Percentiles rank a stretch among this genome's conserved stretches.
Evolutionary conservation across 129 eudicot species (phyloP).

Genomic region (Deinandra increscens): DNA sequence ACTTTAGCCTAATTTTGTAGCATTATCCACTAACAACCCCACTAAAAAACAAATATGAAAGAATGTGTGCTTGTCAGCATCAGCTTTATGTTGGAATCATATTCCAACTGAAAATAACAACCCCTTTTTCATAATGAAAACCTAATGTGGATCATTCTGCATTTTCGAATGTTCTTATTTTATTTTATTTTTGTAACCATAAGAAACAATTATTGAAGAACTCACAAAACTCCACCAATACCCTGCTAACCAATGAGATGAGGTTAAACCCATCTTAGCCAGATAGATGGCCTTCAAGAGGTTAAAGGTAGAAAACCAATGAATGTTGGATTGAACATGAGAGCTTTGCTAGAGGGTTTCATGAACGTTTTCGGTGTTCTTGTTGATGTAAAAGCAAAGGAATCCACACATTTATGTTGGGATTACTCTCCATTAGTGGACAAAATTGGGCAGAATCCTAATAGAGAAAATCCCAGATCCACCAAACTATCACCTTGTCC

Average conservation of each 20-base stretch:
- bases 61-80: background rate
- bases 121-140: background rate
- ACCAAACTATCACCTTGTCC: slow-evolving; percentile 13
- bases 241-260: no score
- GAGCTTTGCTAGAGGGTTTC: no score
- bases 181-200: no score
- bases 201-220: no score
- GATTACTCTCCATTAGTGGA: background rate
- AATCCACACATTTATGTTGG: background rate
- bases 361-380: background rate
- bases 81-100: slow-evolving; percentile 15
- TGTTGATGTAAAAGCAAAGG: background rate
- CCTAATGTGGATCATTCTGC: background rate
- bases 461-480: background rate
- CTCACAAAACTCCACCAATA: no score
- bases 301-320: no score
- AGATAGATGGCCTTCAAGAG: no score
- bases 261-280: no score
- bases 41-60: background rate
- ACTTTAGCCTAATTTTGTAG: slow-evolving; percentile 11
- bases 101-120: slow-evolving; percentile 15
- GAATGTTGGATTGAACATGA: no score
- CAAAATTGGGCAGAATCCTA: background rate
- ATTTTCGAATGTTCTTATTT: background rate
- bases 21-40: slow-evolving; percentile 13